These are phyloP conservation scores for Entomortierella beljakovae DNA, from an alignment of 192 early-diverging fungal genomes.

Conservation along the genomic window DNA sequence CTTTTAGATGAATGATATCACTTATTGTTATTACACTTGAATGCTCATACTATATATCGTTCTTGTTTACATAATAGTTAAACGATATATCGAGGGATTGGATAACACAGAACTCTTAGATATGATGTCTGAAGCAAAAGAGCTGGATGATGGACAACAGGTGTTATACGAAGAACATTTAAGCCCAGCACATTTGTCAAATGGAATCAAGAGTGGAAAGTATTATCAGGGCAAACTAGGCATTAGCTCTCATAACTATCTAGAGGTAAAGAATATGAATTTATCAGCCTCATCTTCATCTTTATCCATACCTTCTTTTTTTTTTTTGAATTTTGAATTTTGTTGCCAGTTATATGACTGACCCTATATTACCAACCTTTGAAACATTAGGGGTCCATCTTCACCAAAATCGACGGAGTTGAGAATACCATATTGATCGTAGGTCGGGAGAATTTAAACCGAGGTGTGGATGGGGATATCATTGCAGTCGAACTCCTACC, in stretches of 20 bases:
- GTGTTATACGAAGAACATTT: conserved; percentile 75
- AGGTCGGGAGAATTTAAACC: conserved; percentile 88
- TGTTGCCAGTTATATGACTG: too few relatives aligned
- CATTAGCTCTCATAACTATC: conserved; percentile 89
- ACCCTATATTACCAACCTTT: too few relatives aligned
- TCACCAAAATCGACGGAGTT: conserved; percentile 79
- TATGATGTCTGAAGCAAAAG: conserved; percentile 79
- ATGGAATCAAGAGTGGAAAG: conserved; percentile 85
- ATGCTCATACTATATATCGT: not conserved
- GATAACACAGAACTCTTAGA: conserved; percentile 88
- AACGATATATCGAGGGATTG: conserved; percentile 80
- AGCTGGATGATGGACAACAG: conserved; percentile 74
- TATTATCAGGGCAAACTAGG: conserved; percentile 85
- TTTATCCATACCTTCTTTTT: not conserved
- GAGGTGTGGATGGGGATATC: conserved; percentile 92
- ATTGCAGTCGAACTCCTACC: conserved; percentile 92
- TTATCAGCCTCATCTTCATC: not conserved
- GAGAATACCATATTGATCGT: conserved; percentile 81
- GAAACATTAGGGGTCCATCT: conserved; percentile 76
- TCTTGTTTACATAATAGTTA: conserved; percentile 57
- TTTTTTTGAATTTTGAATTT: not conserved
- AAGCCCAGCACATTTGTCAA: conserved; percentile 78
- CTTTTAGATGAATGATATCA: too few relatives aligned
- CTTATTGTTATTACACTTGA: too few relatives aligned
- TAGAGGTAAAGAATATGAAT: conserved; percentile 67